These are phyloP conservation scores for Tolypocladium tundrense DNA, from an alignment of 2,329 filamentous ascomycete genomes.

Conservation along the genomic window DNA sequence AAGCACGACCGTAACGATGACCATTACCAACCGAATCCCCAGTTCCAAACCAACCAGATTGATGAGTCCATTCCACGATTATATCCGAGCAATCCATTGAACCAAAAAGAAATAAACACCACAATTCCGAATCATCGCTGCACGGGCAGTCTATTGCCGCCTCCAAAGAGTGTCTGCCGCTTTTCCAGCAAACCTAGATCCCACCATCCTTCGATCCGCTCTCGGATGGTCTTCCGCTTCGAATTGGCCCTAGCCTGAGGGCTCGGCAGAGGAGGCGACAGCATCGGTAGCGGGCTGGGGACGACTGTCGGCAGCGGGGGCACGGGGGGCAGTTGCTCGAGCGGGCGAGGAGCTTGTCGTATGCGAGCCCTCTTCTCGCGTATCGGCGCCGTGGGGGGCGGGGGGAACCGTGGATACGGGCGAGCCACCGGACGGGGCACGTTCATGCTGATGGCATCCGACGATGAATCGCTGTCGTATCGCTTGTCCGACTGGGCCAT, in stretches of 20 bases:
- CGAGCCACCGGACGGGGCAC: slow-evolving; percentile 6
- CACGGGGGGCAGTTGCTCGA: slow-evolving; percentile 18
- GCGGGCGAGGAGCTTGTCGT: slow-evolving; percentile 14
- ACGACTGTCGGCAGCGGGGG: slow-evolving; percentile 13
- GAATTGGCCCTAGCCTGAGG: slow-evolving; percentile 15
- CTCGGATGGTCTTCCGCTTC: slow-evolving; percentile 35
- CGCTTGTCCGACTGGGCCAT: slow-evolving; percentile 20
- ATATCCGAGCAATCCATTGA: background rate
- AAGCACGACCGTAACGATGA: too few relatives aligned
- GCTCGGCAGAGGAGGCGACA: slow-evolving; percentile 3
- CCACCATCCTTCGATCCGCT: slow-evolving; percentile 44
- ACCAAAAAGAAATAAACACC: background rate
- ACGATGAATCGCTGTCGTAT: slow-evolving; percentile 19
- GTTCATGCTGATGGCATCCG: slow-evolving; percentile 16
- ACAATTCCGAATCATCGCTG: slow-evolving; percentile 3
- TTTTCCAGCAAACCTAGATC: slow-evolving; percentile 39
- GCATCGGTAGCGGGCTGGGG: slow-evolving; percentile 1
- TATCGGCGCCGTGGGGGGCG: slow-evolving; percentile 25
- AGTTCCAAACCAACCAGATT: background rate
- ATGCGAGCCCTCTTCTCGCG: slow-evolving; percentile 11
- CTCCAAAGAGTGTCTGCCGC: slow-evolving; percentile 25
- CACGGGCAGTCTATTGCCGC: slow-evolving; percentile 1
- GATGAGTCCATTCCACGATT: background rate
- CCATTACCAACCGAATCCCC: background rate
- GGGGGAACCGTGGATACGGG: slow-evolving; percentile 19